Conservation (phyloP, 2,329 filamentous ascomycete genomes). For the Botryotinia globosa region DNA sequence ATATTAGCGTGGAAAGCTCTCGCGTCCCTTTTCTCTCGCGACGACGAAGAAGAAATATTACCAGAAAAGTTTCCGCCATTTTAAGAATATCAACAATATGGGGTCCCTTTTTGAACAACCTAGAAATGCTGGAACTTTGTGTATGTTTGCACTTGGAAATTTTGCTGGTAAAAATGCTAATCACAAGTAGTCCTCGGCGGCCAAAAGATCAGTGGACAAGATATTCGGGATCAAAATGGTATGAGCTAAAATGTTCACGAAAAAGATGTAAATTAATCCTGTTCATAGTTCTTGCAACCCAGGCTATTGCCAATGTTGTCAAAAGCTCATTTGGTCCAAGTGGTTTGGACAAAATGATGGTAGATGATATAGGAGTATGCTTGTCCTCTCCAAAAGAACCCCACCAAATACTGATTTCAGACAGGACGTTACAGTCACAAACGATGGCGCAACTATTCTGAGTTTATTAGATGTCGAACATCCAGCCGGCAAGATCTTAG, state of each 20-base stretch:
- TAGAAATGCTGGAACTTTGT: slow-evolving; percentile 87
- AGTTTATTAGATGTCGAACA: slow-evolving; percentile 95
- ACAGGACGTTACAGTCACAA: slow-evolving; percentile 96
- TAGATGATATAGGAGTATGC: slow-evolving; percentile 93
- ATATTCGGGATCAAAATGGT: slow-evolving; percentile 97
- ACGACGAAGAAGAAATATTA: slow-evolving; percentile 18
- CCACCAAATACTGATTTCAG: slow-evolving; percentile 27
- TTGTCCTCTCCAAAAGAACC: slow-evolving; percentile 17
- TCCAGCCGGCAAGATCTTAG: slow-evolving; percentile 95
- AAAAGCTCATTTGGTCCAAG: slow-evolving; percentile 98
- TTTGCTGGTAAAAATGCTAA: slow-evolving; percentile 27
- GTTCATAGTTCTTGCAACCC: slow-evolving; percentile 77
- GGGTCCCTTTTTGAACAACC: slow-evolving; percentile 94
- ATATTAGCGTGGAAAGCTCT: slow-evolving; percentile 22
- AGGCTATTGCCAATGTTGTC: slow-evolving; percentile 97
- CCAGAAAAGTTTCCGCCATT: neutral
- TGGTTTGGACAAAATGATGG: slow-evolving; percentile 99
- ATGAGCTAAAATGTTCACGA: slow-evolving; percentile 37
- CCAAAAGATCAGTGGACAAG: slow-evolving; percentile 92
- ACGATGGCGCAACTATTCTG: slow-evolving; percentile 96
- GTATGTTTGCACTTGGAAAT: slow-evolving; percentile 44
- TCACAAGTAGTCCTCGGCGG: slow-evolving; percentile 73
- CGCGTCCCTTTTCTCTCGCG: slow-evolving; percentile 22
- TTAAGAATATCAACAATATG: slow-evolving; percentile 58
- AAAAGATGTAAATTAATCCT: slow-evolving; percentile 24